phyloP scores from a whole-genome alignment of 202 grass and related monocot genomes.

The Eragrostis tef region DNA sequence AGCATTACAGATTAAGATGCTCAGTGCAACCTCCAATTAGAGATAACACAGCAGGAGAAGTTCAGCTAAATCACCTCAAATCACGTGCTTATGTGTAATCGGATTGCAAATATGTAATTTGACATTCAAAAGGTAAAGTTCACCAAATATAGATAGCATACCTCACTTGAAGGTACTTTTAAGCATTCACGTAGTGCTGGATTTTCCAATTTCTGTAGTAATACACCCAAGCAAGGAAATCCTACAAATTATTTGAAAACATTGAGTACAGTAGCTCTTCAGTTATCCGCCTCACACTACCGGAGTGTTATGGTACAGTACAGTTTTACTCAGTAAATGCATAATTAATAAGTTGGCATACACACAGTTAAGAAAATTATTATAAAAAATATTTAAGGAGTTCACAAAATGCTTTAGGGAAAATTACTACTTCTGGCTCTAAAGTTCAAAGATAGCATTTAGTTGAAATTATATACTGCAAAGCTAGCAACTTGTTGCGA shows the following conservation, averaged over 20 bases:
- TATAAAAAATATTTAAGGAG: conserved; percentile 9
- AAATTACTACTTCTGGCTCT: conserved; percentile 9
- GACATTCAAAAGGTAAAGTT: conserved; percentile 32
- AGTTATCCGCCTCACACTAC: conserved; percentile 8
- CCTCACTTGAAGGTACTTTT: conserved; percentile 89
- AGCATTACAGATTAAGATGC: background rate
- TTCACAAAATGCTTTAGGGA: background rate
- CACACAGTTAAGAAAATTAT: conserved; percentile 23
- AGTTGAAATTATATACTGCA: conserved; percentile 18
- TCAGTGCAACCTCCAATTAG: conserved; percentile 5
- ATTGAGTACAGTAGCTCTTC: conserved; percentile 25
- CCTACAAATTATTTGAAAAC: conserved; percentile 57
- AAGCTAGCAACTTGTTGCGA: conserved; percentile 3
- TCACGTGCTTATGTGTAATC: background rate
- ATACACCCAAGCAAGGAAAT: conserved; percentile 95
- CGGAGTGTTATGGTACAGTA: background rate
- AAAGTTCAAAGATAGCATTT: conserved; percentile 14
- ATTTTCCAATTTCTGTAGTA: conserved; percentile 98
- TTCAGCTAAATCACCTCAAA: background rate
- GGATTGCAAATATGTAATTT: conserved; percentile 16
- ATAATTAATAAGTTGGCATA: background rate
- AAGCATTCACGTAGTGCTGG: conserved; percentile 81
- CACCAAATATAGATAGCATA: conserved; percentile 44
- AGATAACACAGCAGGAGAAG: conserved; percentile 8
- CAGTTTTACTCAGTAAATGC: background rate